Base-by-base conservation (phyloP, 306 rosid genomes). In the Hylodesmum podocarpum region DNA sequence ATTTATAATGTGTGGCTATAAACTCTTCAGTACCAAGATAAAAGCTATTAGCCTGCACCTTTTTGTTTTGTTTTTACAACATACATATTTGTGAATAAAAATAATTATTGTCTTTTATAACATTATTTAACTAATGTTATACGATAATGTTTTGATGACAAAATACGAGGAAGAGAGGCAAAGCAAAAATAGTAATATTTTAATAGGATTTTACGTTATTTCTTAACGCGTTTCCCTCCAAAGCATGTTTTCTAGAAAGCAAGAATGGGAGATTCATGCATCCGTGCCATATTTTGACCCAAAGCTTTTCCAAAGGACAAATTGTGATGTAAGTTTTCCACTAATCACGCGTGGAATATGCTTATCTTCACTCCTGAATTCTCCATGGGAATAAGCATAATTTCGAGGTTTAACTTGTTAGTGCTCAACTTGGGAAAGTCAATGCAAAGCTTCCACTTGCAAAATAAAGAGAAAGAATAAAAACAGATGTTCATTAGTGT, bases 341-440 rank as follows among this genome's bases (percentile, higher is more conserved):
- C 55, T 57, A 78, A 78, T 72, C 81, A 89, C 75, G 85, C 75
- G 13, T 63, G 72, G 89, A 87, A 84, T 90, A 90, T 90, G 88
- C 92, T 79, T 79, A 41, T 47, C 78, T 76, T 72, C 14, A 15
- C 34, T 33, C 66, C 70, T 29, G 50, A 59, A 77, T 40, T 70
- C 68, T 74, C 70, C 64, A 36, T 21, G 28, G 47, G 65, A 68
- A 68, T 78, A 78, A 78, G 49, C 73, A 46, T 33, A 55, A 41
- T 21, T 22, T 14, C 36, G 1, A 70, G 65, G 24, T 12, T 59
- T 75, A 25, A n/a, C 25, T 57, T 31, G 3, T 31, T 0, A 9
- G 29, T 21, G 62, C 65, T 73, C 51, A 36, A 69, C 37, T 74
- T 65, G 37, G 63, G 31, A 58, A 67, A 57, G 81, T 76, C 44